Conservation (phyloP, 257 asterid species). For the Solanum chmielewskii region DNA sequence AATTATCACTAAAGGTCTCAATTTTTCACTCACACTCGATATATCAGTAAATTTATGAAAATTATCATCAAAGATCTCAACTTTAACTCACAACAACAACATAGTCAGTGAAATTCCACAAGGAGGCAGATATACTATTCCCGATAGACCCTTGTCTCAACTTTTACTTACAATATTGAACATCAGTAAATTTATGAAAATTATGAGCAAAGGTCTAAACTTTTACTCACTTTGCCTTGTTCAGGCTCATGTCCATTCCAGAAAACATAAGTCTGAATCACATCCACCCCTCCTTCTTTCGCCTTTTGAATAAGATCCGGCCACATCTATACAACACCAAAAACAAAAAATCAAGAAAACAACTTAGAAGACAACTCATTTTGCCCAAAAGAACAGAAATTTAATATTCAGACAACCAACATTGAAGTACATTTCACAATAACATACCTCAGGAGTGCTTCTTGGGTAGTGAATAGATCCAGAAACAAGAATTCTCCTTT, state of each 20-base stretch:
- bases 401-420: neutral
- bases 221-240: slow-evolving; percentile 58
- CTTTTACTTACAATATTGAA: neutral
- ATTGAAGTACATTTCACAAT: slow-evolving; percentile 1
- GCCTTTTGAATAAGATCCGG: slow-evolving; percentile 96
- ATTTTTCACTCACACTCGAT: neutral
- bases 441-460: slow-evolving; percentile 27
- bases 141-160: neutral
- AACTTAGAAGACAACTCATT: neutral
- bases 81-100: slow-evolving; percentile 12
- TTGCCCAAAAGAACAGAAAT: neutral
- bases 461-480: slow-evolving; percentile 32
- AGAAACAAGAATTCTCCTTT: slow-evolving; percentile 22
- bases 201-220: neutral
- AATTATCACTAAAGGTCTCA: neutral
- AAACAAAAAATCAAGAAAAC: neutral
- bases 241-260: slow-evolving; percentile 99
- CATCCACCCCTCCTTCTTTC: slow-evolving; percentile 93
- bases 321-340: slow-evolving; percentile 71
- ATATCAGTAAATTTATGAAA: neutral
- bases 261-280: slow-evolving; percentile 89
- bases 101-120: neutral
- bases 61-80: neutral
- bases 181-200: neutral
- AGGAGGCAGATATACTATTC: neutral